These are phyloP conservation scores for Podaxis sp. DNA, from an alignment of 768 basidiomycete genomes.

Conservation along the genomic window DNA sequence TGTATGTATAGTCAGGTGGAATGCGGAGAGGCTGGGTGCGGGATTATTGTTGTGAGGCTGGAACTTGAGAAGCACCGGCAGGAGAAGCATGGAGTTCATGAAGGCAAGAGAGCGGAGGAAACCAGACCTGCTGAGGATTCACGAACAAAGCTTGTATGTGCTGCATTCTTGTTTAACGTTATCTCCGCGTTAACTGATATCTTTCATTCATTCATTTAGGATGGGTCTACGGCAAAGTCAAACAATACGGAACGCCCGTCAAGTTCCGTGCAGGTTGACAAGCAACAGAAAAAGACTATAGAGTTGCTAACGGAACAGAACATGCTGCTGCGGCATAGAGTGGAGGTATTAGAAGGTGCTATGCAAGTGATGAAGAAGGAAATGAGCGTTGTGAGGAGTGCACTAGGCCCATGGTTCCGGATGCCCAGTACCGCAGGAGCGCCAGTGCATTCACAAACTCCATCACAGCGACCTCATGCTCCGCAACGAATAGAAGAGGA, in stretches of 20 bases:
- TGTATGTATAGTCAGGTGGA: constrained; percentile 58
- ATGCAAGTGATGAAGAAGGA: constrained; percentile 55
- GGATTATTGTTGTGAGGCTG: constrained; percentile 41
- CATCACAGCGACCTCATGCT: constrained; percentile 5
- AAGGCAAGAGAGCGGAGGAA: background rate
- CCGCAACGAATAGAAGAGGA: background rate
- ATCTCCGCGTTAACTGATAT: background rate
- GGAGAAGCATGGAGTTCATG: constrained; percentile 19
- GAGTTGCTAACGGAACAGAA: constrained; percentile 60
- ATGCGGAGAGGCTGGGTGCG: constrained; percentile 51
- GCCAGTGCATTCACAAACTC: background rate
- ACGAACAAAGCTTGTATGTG: background rate
- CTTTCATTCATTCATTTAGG: background rate
- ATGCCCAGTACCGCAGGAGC: constrained; percentile 4
- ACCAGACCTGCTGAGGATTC: no score
- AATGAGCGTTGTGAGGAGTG: constrained; percentile 51
- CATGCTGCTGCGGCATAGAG: constrained; percentile 52
- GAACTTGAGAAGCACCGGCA: constrained; percentile 35
- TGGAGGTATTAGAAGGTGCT: constrained; percentile 58
- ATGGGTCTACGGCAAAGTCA: background rate
- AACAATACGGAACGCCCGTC: background rate
- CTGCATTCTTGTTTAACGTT: background rate
- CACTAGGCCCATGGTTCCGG: constrained; percentile 53
- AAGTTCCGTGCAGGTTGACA: background rate
- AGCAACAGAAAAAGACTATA: constrained; percentile 8